A percentile compares a stretch with the other conserved stretches of the same genome.
phyloP scores from a whole-genome alignment of 2,329 filamentous ascomycete genomes.

The Clarireedia paspali region DNA sequence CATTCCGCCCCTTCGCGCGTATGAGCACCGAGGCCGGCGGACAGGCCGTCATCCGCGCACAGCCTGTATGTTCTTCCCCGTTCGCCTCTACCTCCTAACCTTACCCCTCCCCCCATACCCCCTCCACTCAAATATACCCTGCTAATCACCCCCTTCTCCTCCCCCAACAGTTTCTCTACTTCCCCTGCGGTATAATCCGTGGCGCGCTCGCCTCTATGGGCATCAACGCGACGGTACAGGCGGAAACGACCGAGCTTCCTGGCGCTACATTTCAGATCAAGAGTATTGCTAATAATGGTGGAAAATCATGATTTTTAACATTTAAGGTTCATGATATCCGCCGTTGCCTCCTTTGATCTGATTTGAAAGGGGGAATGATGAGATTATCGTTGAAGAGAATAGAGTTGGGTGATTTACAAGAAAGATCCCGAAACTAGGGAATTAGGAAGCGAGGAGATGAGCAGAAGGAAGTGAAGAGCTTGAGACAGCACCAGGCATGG shows the following conservation, averaged over 20 bases:
- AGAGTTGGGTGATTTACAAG: too few species aligned
- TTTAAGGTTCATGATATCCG: too few species aligned
- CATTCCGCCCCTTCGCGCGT: conserved; percentile 78
- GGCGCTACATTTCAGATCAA: conserved; percentile 94
- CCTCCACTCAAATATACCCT: background rate
- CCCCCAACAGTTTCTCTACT: conserved; percentile 71
- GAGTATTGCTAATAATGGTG: conserved; percentile 46
- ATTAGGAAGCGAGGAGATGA: too few species aligned
- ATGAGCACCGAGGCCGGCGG: conserved; percentile 80
- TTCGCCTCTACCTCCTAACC: background rate
- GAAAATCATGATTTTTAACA: background rate
- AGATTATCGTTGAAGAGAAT: too few species aligned
- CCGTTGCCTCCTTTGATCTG: too few species aligned
- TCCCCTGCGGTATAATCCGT: conserved; percentile 86
- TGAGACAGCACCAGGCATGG: too few species aligned
- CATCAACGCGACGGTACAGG: conserved; percentile 84
- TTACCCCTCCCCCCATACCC: background rate
- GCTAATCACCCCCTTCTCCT: background rate
- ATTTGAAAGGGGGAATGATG: too few species aligned
- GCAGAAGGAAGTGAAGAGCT: too few species aligned
- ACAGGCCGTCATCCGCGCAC: conserved; percentile 65
- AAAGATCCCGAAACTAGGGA: too few species aligned
- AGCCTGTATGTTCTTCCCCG: conserved; percentile 56
- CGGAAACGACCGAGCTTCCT: conserved; percentile 80
- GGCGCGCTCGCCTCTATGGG: conserved; percentile 90